These are phyloP conservation scores for Ampelocalamus luodianensis DNA, from an alignment of 176 grass and related monocot species.

Conservation along the genomic window DNA sequence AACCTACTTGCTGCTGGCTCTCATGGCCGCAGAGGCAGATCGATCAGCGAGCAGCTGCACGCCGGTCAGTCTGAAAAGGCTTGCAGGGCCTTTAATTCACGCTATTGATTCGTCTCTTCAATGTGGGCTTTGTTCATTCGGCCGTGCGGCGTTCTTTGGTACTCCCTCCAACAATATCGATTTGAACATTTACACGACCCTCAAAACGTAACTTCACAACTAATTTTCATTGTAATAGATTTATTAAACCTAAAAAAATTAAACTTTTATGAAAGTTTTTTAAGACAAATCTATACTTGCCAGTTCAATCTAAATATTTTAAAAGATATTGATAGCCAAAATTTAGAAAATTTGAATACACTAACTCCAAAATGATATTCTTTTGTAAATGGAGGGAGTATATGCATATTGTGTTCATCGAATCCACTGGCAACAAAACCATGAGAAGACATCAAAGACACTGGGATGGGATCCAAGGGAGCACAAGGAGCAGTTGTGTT, in stretches of 20 bases:
- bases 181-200: too few species aligned
- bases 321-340: too few species aligned
- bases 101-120: conserved; percentile 17
- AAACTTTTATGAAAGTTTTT: too few species aligned
- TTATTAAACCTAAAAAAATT: too few species aligned
- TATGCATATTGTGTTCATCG: neutral
- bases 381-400: too few species aligned
- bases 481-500: neutral
- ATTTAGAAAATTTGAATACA: too few species aligned
- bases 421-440: neutral
- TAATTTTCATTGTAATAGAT: too few species aligned
- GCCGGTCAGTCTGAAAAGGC: neutral
- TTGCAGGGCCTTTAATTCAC: neutral
- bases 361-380: too few species aligned
- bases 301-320: too few species aligned
- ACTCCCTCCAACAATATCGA: too few species aligned
- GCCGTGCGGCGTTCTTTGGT: neutral
- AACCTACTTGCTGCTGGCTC: neutral
- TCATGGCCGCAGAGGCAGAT: neutral
- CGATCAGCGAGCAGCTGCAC: neutral
- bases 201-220: too few species aligned
- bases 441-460: neutral
- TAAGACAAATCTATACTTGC: too few species aligned
- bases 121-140: neutral
- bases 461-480: neutral